These are phyloP conservation scores for Venturia carpophila DNA, from an alignment of 2,329 filamentous ascomycete species.

Conservation along the genomic window DNA sequence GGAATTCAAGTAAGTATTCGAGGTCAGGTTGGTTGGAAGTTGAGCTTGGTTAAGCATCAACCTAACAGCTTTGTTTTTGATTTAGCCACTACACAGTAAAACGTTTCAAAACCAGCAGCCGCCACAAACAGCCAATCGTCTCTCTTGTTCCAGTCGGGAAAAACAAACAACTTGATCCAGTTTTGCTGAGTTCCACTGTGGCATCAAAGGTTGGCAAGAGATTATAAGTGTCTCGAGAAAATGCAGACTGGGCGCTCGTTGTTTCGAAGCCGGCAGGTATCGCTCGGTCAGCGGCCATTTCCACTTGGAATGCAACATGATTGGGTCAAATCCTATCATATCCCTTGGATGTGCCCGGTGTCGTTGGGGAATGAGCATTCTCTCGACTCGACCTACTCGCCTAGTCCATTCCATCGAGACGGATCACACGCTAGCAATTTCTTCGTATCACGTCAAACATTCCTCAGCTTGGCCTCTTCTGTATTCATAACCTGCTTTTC, in stretches of 20 bases:
- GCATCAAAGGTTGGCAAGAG: neutral
- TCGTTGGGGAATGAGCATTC: neutral
- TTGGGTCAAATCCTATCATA: neutral
- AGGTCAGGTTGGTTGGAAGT: no score
- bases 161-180: no score
- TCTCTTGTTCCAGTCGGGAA: no score
- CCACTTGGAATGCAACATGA: neutral
- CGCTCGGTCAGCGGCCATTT: neutral
- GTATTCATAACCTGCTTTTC: neutral
- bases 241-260: neutral
- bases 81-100: no score
- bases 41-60: no score
- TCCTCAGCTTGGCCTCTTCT: neutral
- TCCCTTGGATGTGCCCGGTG: neutral
- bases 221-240: neutral
- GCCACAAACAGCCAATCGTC: no score
- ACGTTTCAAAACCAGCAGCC: no score
- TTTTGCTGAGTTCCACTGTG: no score
- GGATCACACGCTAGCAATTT: neutral
- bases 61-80: no score
- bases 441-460: neutral
- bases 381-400: neutral
- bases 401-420: neutral
- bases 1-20: neutral
- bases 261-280: neutral